Evolutionary conservation across 805 yeast genomes (phyloP).

Genomic region (Metschnikowia rubicola): DNA sequence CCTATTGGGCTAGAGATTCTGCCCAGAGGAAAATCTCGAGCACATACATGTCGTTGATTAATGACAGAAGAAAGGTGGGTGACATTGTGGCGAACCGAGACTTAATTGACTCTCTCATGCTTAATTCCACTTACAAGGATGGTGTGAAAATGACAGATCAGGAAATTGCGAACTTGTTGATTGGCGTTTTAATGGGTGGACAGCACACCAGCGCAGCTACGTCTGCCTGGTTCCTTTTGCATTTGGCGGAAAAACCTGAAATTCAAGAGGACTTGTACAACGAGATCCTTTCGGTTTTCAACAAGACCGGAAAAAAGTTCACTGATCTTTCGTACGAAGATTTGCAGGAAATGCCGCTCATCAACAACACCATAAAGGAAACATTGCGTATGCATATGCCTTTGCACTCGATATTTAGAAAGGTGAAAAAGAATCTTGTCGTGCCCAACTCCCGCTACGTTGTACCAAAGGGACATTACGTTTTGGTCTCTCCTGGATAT

Average conservation of each 20-base stretch:
- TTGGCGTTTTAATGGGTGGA: slow-evolving; percentile 98
- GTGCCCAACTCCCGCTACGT: slow-evolving; percentile 77
- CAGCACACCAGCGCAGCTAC: slow-evolving; percentile 98
- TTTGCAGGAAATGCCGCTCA: slow-evolving; percentile 74
- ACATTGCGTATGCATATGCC: slow-evolving; percentile 96
- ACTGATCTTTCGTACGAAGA: slow-evolving; percentile 75
- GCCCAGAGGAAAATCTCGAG: slow-evolving; percentile 81
- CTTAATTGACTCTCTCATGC: slow-evolving; percentile 83
- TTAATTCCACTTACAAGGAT: slow-evolving; percentile 81
- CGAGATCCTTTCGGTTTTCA: slow-evolving; percentile 67
- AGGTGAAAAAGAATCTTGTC: slow-evolving; percentile 71
- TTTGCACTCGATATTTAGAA: slow-evolving; percentile 91
- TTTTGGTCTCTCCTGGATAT: slow-evolving; percentile 91
- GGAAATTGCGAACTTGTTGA: slow-evolving; percentile 88
- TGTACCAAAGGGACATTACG: slow-evolving; percentile 86
- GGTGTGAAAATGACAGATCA: slow-evolving; percentile 92
- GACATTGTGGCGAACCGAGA: slow-evolving; percentile 79
- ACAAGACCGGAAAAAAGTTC: slow-evolving; percentile 33
- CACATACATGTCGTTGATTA: slow-evolving; percentile 78
- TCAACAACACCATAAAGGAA: slow-evolving; percentile 84
- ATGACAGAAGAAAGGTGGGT: slow-evolving; percentile 66
- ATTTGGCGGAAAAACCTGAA: slow-evolving; percentile 82
- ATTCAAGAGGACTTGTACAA: slow-evolving; percentile 76
- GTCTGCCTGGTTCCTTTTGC: slow-evolving; percentile 90
- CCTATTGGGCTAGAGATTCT: slow-evolving; percentile 76